These are phyloP conservation scores for Tolypocladium nubicola DNA, from an alignment of 2,329 filamentous ascomycete species.

Conservation along the genomic window DNA sequence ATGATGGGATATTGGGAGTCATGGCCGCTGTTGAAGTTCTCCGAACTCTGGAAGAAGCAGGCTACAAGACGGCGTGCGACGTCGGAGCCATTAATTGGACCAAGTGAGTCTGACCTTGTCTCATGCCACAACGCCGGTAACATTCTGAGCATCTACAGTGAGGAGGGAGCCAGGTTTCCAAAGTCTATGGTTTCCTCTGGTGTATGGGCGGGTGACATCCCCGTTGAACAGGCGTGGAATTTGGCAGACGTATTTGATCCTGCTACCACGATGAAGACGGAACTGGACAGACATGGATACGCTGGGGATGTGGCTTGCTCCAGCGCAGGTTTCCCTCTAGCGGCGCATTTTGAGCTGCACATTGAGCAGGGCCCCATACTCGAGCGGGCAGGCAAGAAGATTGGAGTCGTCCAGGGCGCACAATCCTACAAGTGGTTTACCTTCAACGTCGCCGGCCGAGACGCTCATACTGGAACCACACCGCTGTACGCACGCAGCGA, in stretches of 20 bases:
- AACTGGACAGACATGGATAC: constrained; percentile 60
- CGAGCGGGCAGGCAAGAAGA: constrained; percentile 27
- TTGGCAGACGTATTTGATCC: constrained; percentile 44
- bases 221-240: constrained; percentile 49
- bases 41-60: no score
- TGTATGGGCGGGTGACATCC: constrained; percentile 62
- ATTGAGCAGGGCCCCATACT: constrained; percentile 65
- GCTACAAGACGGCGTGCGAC: no score
- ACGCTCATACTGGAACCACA: constrained; percentile 19
- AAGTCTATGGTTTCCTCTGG: constrained; percentile 67
- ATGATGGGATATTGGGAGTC: no score
- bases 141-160: constrained; percentile 29
- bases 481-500: constrained; percentile 22
- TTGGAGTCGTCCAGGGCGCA: constrained; percentile 21
- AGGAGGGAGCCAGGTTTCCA: constrained; percentile 73
- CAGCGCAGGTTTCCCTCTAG: constrained; percentile 40
- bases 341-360: constrained; percentile 73
- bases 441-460: constrained; percentile 16
- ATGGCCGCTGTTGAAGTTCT: no score
- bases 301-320: constrained; percentile 8
- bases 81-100: no score
- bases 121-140: no score
- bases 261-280: constrained; percentile 15
- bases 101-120: no score
- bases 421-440: constrained; percentile 23